A percentile compares a stretch with the other conserved stretches of the same genome.
These are phyloP conservation scores for Skeletonema potamos DNA, from an alignment of 108 stramenopile genomes.

Conservation along the genomic window DNA sequence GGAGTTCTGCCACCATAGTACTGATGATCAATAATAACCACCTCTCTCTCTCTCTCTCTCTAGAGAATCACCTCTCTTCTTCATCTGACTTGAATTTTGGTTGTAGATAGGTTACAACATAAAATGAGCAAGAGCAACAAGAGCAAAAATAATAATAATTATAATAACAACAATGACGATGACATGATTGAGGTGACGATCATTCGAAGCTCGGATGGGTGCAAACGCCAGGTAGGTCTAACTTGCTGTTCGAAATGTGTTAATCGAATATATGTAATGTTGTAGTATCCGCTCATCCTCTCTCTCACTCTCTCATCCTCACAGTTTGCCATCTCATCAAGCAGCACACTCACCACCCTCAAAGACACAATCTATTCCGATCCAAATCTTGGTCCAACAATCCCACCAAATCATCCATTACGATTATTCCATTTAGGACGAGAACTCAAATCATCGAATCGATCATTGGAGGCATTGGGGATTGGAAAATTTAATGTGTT, in stretches of 20 bases:
- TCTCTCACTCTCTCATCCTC: not conserved
- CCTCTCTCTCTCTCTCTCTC: no score
- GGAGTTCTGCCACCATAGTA: no score
- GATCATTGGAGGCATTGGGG: constrained; percentile 55
- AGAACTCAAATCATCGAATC: constrained; percentile 69
- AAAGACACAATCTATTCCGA: constrained; percentile 32
- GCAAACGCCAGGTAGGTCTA: constrained; percentile 18
- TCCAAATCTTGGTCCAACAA: constrained; percentile 27
- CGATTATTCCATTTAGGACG: constrained; percentile 77
- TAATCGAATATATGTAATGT: no score
- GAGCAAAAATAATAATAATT: no score
- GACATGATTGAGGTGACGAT: constrained; percentile 17
- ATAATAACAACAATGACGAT: not conserved
- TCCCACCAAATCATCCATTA: constrained; percentile 54
- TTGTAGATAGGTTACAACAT: no score
- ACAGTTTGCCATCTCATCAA: constrained; percentile 18
- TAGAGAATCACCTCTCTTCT: no score
- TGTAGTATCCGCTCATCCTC: no score
- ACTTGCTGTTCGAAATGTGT: no score
- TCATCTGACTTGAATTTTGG: no score
- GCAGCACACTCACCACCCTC: constrained; percentile 28
- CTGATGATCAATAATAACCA: no score
- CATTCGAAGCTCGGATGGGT: constrained; percentile 32
- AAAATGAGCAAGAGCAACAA: not conserved
- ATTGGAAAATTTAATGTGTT: constrained; percentile 48